Evolutionary conservation across 306 rosid species (phyloP).

Genomic region (Sesbania bispinosa): DNA sequence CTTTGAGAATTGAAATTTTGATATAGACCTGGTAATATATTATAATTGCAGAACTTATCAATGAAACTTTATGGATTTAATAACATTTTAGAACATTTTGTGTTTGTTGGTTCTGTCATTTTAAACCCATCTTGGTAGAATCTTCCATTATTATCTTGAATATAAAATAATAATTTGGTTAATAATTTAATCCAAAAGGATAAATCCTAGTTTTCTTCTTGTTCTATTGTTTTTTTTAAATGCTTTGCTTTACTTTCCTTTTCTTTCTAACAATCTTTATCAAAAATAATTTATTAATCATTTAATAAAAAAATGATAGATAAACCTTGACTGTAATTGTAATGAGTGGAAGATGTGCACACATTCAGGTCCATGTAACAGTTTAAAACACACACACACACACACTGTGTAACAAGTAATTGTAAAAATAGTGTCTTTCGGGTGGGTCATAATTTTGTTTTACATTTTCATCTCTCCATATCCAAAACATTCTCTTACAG

Average conservation of each 20-base stretch:
- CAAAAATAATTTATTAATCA: not conserved
- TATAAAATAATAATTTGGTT: too few species aligned
- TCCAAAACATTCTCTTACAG: not conserved
- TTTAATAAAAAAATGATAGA: not conserved
- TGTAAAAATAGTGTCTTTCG: not conserved
- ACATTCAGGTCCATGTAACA: too few species aligned
- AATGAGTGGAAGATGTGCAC: too few species aligned
- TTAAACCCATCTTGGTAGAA: not conserved
- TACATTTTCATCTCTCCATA: not conserved
- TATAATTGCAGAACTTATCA: too few species aligned
- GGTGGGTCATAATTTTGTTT: not conserved
- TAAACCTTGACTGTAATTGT: conserved; percentile 10
- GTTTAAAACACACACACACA: not conserved
- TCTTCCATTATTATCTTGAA: conserved; percentile 12
- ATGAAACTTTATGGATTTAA: conserved; percentile 5
- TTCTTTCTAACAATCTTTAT: not conserved
- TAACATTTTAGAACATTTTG: not conserved
- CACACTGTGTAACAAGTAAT: too few species aligned
- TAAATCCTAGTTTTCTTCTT: too few species aligned
- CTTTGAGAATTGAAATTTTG: not conserved
- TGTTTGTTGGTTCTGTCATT: not conserved
- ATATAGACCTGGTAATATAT: too few species aligned
- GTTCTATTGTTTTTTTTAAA: too few species aligned
- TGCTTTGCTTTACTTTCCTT: not conserved
- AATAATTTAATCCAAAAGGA: too few species aligned